Evolutionary conservation across 2,329 filamentous ascomycete species (phyloP).

Genomic region (Tolypocladium guangdongense): DNA sequence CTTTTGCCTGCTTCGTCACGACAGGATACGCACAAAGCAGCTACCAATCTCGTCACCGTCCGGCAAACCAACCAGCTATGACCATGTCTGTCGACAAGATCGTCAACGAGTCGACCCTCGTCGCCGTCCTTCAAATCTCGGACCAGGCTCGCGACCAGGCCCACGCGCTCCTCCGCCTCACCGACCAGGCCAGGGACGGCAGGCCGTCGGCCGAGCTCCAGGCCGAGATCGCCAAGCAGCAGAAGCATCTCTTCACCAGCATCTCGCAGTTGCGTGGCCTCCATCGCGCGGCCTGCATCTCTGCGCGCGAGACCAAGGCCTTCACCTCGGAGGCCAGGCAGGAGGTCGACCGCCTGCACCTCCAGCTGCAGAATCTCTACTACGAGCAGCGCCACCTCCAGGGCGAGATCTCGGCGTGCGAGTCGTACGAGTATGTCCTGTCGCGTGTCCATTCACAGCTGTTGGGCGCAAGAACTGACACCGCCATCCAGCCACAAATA

Average conservation of each 20-base stretch:
- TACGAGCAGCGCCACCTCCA: conserved; percentile 90
- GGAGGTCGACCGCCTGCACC: conserved; percentile 82
- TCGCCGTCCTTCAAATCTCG: conserved; percentile 61
- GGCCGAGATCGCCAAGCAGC: conserved; percentile 57
- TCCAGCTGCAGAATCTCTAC: conserved; percentile 90
- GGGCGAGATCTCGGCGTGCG: conserved; percentile 82
- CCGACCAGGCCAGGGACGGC: conserved; percentile 32
- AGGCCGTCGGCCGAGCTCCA: conserved; percentile 36
- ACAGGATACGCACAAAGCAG: not conserved
- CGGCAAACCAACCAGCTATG: conserved; percentile 14
- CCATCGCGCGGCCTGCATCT: conserved; percentile 71
- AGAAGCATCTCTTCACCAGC: conserved; percentile 70
- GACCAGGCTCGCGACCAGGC: conserved; percentile 63
- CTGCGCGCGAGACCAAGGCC: conserved; percentile 75
- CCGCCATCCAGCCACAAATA: conserved; percentile 66
- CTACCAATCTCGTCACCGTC: not conserved
- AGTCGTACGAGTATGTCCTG: conserved; percentile 71
- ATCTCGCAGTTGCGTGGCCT: conserved; percentile 71
- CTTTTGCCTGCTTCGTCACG: not conserved
- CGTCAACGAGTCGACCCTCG: conserved; percentile 39
- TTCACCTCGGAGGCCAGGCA: conserved; percentile 77
- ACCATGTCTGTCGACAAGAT: conserved; percentile 29
- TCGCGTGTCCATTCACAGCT: not conserved
- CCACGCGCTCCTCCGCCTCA: conserved; percentile 48
- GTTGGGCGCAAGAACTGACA: not conserved